phyloP scores from a whole-genome alignment of 176 grass and related monocot genomes.

The Avena atlantica region DNA sequence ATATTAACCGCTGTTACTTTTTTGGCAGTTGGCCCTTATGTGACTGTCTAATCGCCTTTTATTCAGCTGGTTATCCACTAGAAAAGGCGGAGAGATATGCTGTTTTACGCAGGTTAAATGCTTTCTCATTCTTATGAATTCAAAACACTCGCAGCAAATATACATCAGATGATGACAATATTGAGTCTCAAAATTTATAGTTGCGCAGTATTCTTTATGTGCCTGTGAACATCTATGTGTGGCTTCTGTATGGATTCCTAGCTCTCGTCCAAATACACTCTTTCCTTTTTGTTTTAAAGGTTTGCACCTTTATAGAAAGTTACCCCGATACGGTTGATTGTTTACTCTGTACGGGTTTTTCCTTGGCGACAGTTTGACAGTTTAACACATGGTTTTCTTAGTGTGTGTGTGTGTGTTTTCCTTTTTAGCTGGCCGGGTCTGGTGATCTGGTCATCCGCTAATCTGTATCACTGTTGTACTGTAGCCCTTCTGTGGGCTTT shows the following conservation, averaged over 20 bases:
- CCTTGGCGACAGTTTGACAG: too few species aligned
- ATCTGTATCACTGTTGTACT: too few species aligned
- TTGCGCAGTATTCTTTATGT: background rate
- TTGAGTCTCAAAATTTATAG: background rate
- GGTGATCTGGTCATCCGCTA: too few species aligned
- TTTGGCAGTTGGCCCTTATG: slow-evolving; percentile 87
- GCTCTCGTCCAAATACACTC: slow-evolving; percentile 7
- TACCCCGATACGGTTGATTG: background rate
- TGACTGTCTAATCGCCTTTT: slow-evolving; percentile 94
- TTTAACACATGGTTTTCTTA: too few species aligned
- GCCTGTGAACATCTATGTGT: slow-evolving; percentile 22
- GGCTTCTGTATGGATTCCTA: slow-evolving; percentile 24
- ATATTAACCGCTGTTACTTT: slow-evolving; percentile 30
- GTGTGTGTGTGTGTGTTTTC: too few species aligned
- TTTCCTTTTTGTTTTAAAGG: slow-evolving; percentile 20
- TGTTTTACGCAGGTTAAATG: slow-evolving; percentile 71
- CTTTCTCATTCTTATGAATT: slow-evolving; percentile 13
- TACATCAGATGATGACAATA: slow-evolving; percentile 13
- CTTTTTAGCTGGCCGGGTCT: too few species aligned
- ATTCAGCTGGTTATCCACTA: slow-evolving; percentile 90
- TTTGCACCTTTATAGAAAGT: slow-evolving; percentile 16
- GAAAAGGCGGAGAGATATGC: slow-evolving; percentile 86
- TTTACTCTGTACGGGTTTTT: too few species aligned
- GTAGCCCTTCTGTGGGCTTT: too few species aligned
- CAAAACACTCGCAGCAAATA: slow-evolving; percentile 16